Base-by-base conservation (phyloP, 441 rosid genomes). In the Manihot esculenta region DNA sequence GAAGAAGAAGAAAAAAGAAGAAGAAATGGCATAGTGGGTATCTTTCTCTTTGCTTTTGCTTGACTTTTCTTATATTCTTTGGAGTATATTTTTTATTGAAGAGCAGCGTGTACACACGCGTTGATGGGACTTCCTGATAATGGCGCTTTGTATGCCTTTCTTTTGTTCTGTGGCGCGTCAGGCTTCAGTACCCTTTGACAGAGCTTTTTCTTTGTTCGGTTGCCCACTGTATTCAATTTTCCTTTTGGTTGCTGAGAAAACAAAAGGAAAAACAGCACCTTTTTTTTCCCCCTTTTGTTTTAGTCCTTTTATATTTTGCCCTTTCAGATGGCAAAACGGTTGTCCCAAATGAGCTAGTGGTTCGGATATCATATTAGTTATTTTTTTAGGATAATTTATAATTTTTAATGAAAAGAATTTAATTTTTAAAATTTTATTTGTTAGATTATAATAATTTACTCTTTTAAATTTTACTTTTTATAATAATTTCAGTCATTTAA, bases 11-110 rank as follows among this genome's bases (percentile, higher is more conserved):
- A 54, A 65, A n/a, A n/a, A n/a, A n/a, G n/a, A n/a, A n/a, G 71
- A 65, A 42, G 62, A 69, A 62, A 61, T 55, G 70, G 76, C 85
- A 74, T 81, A 79, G 76, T 59, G 74, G 82, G 77, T 14, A 18
- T 58, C 78, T 74, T 59, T 68, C 23, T 49, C 18, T 45, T 14
- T 50, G 18, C 24, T 49, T 68, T 54, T 23, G 64, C 38, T 68
- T 61, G 78, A 66, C 73, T 72, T 77, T 72, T 60, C 3, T 44
- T 30, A 49, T 45, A 53, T n/a, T 60, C 49, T 10, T 4, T 62
- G 6, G 42, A 51, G n/a, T 10, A 23, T 14, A 38, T 55, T 49
- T 57, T 67, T 49, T 65, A 72, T 42, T 74, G 78, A 62, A 64
- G 26, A 58, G 38, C 64, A 66, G 81, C 80, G 76, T 71, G 78